Evolutionary conservation across 306 rosid genomes (phyloP).

Genomic region (Casuarina equisetifolia): DNA sequence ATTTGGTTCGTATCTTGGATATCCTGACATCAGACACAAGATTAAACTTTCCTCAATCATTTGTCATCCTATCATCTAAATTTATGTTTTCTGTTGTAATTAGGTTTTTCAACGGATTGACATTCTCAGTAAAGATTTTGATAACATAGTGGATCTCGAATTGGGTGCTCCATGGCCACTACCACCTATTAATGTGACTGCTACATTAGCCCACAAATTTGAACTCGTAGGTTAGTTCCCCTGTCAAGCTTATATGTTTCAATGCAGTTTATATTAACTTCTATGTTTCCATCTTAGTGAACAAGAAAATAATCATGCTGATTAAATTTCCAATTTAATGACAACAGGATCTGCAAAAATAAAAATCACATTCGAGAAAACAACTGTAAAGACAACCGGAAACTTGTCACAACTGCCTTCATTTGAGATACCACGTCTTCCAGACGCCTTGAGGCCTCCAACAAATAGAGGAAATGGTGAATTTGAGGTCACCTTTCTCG

Average conservation of each 20-base stretch:
- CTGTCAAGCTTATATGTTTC: neutral
- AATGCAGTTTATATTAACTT: conserved; percentile 2
- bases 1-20: conserved; percentile 1
- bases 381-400: conserved; percentile 78
- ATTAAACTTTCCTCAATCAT: neutral
- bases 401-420: conserved; percentile 85
- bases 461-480: conserved; percentile 75
- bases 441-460: conserved; percentile 73
- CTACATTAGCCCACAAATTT: conserved; percentile 95
- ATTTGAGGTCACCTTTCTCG: conserved; percentile 85
- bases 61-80: conserved; percentile 1
- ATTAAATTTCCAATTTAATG: conserved; percentile 6
- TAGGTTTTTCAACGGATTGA: conserved; percentile 96
- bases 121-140: conserved; percentile 76
- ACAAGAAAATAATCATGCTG: conserved; percentile 11
- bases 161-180: conserved; percentile 94
- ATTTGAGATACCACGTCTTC: conserved; percentile 73
- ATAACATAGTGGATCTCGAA: conserved; percentile 82
- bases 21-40: neutral
- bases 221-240: conserved; percentile 70
- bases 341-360: conserved; percentile 65
- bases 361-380: conserved; percentile 74
- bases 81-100: conserved; percentile 6
- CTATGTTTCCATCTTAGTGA: conserved; percentile 8
- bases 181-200: conserved; percentile 66